Percentiles rank a stretch among this genome's conserved stretches.
phyloP scores from a whole-genome alignment of 179 eudicot species.

The Silene noctiflora region DNA sequence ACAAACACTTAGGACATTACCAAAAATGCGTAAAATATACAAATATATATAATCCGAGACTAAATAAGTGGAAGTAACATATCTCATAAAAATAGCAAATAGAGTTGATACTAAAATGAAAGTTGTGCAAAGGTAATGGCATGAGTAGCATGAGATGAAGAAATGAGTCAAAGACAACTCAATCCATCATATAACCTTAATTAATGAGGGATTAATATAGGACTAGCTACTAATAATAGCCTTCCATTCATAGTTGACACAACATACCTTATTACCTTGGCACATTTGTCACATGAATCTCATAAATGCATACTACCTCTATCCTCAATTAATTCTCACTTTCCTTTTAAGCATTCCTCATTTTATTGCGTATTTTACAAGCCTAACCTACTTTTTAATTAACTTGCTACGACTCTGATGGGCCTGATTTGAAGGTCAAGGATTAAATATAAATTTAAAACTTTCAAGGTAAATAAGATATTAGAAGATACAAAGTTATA shows the following conservation, averaged over 20 bases:
- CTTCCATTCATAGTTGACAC: constrained; percentile 7
- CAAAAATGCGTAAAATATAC: too few species aligned
- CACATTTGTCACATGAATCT: constrained; percentile 27
- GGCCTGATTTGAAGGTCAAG: too few species aligned
- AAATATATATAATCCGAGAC: too few species aligned
- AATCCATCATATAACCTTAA: neutral
- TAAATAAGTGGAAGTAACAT: neutral
- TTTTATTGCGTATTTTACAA: constrained; percentile 13
- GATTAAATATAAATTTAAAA: too few species aligned
- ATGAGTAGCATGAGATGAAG: neutral
- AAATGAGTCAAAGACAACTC: constrained; percentile 23
- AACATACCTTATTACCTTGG: neutral
- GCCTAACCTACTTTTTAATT: neutral
- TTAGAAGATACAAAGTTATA: too few species aligned
- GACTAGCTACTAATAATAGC: neutral
- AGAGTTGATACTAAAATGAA: too few species aligned
- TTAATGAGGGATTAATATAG: neutral
- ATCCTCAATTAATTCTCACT: constrained; percentile 11
- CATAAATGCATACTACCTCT: constrained; percentile 24
- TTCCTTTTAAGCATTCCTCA: constrained; percentile 8
- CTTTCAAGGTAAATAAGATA: neutral
- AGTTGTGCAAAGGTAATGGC: neutral
- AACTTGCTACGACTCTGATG: neutral
- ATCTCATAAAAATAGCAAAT: too few species aligned
- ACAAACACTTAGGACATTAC: too few species aligned